These are phyloP conservation scores for Metschnikowia henanensis DNA, from an alignment of 805 yeast genomes.

Conservation along the genomic window DNA sequence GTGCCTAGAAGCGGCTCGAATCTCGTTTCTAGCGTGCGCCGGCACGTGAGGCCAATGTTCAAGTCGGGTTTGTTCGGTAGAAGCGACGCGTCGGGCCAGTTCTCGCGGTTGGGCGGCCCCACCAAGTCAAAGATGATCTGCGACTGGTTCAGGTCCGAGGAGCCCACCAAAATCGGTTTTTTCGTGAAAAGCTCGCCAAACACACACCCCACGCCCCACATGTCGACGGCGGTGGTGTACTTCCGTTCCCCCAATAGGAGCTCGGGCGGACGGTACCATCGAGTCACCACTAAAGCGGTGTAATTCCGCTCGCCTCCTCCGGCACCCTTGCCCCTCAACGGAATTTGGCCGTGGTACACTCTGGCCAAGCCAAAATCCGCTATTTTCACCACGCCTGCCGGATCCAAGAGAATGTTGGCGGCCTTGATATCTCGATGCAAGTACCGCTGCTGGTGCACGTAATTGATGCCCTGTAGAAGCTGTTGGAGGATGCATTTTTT, in stretches of 20 bases:
- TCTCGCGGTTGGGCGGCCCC: constrained; percentile 69
- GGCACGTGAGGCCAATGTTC: constrained; percentile 44
- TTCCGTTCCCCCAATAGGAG: constrained; percentile 78
- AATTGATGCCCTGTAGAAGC: constrained; percentile 75
- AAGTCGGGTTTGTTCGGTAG: constrained; percentile 57
- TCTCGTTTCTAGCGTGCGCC: constrained; percentile 47
- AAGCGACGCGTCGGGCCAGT: constrained; percentile 60
- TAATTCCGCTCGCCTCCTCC: constrained; percentile 56
- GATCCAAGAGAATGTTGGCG: constrained; percentile 86
- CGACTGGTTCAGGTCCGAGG: constrained; percentile 86
- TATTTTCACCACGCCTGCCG: constrained; percentile 74
- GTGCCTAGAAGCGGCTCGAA: constrained; percentile 46
- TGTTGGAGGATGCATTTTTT: constrained; percentile 84
- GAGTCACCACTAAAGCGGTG: constrained; percentile 78
- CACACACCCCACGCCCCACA: constrained; percentile 98
- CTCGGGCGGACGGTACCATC: constrained; percentile 99
- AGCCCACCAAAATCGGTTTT: constrained; percentile 83
- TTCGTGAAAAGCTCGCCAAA: constrained; percentile 85
- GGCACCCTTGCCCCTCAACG: constrained; percentile 52
- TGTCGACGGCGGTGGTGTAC: constrained; percentile 93
- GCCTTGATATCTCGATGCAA: constrained; percentile 93
- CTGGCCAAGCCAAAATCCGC: constrained; percentile 98
- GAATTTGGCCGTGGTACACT: constrained; percentile 60
- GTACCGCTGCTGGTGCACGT: constrained; percentile 61
- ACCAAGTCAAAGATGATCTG: constrained; percentile 74